Percentiles rank a stretch among this genome's conserved stretches.
Conservation (phyloP, 495 filamentous ascomycete species). For the Eremomyces bilateralis region DNA sequence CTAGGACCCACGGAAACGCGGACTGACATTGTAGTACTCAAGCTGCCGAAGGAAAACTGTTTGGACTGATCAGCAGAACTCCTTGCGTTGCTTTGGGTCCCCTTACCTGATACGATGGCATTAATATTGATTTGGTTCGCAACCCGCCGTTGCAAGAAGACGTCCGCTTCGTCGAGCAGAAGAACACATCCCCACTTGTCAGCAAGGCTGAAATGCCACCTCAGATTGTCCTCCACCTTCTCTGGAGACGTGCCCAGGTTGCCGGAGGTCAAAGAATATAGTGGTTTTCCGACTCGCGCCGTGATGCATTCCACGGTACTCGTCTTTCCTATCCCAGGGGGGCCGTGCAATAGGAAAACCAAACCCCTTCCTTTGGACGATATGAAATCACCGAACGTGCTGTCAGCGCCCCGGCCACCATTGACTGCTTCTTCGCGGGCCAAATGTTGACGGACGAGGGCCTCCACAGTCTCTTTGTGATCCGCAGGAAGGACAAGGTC, state of each 20-base stretch:
- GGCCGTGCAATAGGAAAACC: slow-evolving; percentile 8
- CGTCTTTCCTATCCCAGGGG: slow-evolving; percentile 7
- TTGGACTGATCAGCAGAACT: too few relatives aligned
- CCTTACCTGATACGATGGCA: too few relatives aligned
- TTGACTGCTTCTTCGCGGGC: neutral
- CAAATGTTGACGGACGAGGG: too few relatives aligned
- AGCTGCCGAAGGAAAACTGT: too few relatives aligned
- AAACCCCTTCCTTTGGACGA: slow-evolving; percentile 6
- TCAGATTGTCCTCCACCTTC: slow-evolving; percentile 3
- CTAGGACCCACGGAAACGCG: too few relatives aligned
- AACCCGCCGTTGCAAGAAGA: slow-evolving; percentile 15
- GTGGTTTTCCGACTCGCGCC: slow-evolving; percentile 5
- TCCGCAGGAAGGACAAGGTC: slow-evolving; percentile 5
- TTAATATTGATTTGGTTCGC: slow-evolving; percentile 14
- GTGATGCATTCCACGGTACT: slow-evolving; percentile 8
- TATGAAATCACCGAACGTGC: slow-evolving; percentile 2
- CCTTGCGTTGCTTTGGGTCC: too few relatives aligned
- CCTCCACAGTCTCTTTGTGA: slow-evolving; percentile 8
- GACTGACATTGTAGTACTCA: too few relatives aligned
- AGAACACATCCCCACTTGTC: slow-evolving; percentile 9
- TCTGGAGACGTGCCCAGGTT: slow-evolving; percentile 7
- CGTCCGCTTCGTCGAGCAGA: slow-evolving; percentile 21
- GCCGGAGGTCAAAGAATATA: slow-evolving; percentile 6
- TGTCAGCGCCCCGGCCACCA: neutral
- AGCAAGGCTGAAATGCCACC: neutral